Percentiles rank a stretch among this genome's conserved stretches.
Evolutionary conservation across 108 stramenopile genomes (phyloP).

Genomic region (Parmales sp.): DNA sequence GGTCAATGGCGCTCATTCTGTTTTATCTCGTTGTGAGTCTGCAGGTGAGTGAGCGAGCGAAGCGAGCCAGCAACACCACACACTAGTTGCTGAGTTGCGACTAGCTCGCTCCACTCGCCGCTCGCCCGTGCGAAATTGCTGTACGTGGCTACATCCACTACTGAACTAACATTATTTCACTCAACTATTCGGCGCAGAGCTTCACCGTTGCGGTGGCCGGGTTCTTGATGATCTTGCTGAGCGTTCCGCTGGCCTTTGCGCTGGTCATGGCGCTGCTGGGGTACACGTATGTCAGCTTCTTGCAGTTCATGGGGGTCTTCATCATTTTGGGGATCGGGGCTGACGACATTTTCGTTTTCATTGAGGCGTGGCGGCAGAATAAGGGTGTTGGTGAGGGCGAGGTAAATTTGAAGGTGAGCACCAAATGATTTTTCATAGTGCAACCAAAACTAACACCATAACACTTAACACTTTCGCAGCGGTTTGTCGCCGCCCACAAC

Average conservation of each 20-base stretch:
- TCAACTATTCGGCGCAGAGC: too few relatives aligned
- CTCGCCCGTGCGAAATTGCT: too few relatives aligned
- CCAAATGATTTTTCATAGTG: not conserved
- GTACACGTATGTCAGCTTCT: not conserved
- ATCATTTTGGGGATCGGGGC: conserved; percentile 19
- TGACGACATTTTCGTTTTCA: conserved; percentile 18
- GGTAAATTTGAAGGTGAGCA: not conserved
- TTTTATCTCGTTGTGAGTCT: not conserved
- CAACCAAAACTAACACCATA: not conserved
- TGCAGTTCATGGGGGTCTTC: conserved; percentile 13
- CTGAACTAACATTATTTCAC: too few relatives aligned
- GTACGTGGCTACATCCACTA: too few relatives aligned
- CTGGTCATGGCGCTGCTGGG: not conserved
- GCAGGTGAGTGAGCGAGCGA: too few relatives aligned
- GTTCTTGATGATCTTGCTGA: not conserved
- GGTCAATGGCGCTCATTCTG: not conserved
- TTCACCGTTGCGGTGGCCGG: not conserved
- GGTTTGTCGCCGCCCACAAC: not conserved
- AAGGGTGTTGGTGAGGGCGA: not conserved
- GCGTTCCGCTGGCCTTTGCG: not conserved
- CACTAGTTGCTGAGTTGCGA: not conserved
- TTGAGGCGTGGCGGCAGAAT: conserved; percentile 15
- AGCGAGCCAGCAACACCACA: not conserved
- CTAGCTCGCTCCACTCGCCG: too few relatives aligned
- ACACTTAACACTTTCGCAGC: not conserved